phyloP scores from a whole-genome alignment of 768 basidiomycete genomes.

The Tylopilus felleus region DNA sequence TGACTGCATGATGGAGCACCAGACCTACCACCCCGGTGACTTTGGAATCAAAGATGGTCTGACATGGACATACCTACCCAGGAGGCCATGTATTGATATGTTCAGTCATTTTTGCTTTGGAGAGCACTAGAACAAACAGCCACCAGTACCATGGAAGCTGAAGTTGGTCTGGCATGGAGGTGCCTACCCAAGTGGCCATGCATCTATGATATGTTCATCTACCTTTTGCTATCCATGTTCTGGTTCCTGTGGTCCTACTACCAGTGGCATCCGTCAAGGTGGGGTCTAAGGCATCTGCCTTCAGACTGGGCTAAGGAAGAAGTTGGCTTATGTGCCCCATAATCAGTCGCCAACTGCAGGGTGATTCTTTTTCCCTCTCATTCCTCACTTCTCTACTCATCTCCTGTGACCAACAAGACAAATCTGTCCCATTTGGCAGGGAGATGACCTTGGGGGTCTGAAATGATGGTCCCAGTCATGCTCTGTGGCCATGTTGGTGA shows the following conservation, averaged over 20 bases:
- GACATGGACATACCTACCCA: neutral
- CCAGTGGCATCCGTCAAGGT: neutral
- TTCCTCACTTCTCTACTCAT: neutral
- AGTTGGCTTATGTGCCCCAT: too few species aligned
- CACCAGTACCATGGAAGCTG: too few species aligned
- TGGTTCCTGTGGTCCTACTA: neutral
- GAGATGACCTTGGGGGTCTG: neutral
- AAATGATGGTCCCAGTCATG: too few species aligned
- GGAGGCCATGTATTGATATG: neutral
- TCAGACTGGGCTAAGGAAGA: neutral
- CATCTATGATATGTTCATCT: too few species aligned
- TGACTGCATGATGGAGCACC: neutral
- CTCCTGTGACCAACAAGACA: neutral
- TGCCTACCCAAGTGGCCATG: neutral
- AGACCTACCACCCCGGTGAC: neutral
- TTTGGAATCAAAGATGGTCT: too few species aligned
- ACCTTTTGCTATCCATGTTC: too few species aligned
- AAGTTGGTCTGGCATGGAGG: neutral
- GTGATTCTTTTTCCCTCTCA: neutral
- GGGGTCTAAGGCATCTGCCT: neutral
- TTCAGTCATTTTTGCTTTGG: too few species aligned
- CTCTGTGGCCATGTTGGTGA: too few species aligned
- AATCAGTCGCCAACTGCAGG: neutral
- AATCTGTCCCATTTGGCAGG: neutral
- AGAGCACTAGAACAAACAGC: neutral